These are phyloP conservation scores for Macrophomina phaseolina DNA, from an alignment of 2,329 filamentous ascomycete species.

Conservation along the genomic window DNA sequence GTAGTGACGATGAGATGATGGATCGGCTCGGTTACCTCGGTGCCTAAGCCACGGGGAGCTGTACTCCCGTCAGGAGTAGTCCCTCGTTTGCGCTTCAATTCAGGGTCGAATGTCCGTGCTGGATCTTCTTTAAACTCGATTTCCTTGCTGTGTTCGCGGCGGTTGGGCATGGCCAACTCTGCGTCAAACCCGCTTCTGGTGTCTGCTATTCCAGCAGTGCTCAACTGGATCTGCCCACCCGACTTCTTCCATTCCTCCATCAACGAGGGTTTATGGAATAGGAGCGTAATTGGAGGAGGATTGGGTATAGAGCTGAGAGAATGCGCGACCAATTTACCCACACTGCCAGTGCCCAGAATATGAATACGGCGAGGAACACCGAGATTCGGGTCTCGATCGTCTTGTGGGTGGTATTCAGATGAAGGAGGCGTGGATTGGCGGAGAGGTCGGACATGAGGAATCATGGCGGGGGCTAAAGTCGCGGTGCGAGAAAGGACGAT, in stretches of 20 bases:
- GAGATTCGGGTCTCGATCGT: not conserved
- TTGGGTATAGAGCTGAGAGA: constrained; percentile 66
- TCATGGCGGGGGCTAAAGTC: not conserved
- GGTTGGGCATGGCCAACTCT: constrained; percentile 47
- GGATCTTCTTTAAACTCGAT: constrained; percentile 26
- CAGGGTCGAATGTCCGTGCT: constrained; percentile 2
- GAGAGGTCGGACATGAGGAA: not conserved
- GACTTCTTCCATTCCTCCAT: constrained; percentile 56
- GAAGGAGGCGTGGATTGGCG: not conserved
- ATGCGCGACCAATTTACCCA: constrained; percentile 80
- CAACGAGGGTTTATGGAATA: constrained; percentile 66
- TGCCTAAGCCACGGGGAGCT: constrained; percentile 19
- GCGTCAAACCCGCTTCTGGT: constrained; percentile 51
- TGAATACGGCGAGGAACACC: constrained; percentile 60
- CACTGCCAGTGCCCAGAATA: constrained; percentile 79
- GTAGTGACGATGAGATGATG: constrained; percentile 78
- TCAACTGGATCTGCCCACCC: constrained; percentile 51
- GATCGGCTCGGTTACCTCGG: constrained; percentile 57
- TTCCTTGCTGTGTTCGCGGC: constrained; percentile 47
- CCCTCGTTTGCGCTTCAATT: not conserved
- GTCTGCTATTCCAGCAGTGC: constrained; percentile 51
- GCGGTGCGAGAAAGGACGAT: not conserved
- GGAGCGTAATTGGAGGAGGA: constrained; percentile 76
- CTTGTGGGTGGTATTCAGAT: not conserved
- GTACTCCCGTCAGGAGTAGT: not conserved